Conservation (phyloP, 768 basidiomycete genomes). For the Tylopilus sp. region DNA sequence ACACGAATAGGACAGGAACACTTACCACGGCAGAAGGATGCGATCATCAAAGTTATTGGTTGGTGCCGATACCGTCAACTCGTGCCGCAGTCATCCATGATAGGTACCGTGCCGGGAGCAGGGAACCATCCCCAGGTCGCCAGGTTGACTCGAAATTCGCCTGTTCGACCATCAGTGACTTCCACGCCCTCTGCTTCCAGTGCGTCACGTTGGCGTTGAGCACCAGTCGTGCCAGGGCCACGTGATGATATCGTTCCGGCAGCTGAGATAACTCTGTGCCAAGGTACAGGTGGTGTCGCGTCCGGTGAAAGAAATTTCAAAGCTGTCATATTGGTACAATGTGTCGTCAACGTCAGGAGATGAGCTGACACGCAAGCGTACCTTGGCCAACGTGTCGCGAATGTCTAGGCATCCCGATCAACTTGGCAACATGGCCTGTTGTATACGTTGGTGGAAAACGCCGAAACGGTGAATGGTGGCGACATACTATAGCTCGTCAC, state of each 20-base stretch:
- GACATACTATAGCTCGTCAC: conserved; percentile 74
- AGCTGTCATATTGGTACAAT: conserved; percentile 42
- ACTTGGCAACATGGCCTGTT: conserved; percentile 73
- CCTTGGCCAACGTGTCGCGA: conserved; percentile 84
- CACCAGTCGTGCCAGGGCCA: conserved; percentile 79
- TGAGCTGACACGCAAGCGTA: conserved; percentile 22
- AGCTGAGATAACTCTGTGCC: conserved; percentile 74
- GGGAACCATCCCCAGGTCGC: conserved; percentile 69
- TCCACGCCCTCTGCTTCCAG: conserved; percentile 82
- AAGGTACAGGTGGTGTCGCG: conserved; percentile 66
- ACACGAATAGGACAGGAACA: too few relatives aligned
- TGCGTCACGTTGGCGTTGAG: conserved; percentile 68
- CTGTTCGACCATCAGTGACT: conserved; percentile 54
- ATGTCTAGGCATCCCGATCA: conserved; percentile 76
- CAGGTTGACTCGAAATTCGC: conserved; percentile 58
- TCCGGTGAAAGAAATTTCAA: conserved; percentile 68
- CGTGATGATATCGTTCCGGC: conserved; percentile 77
- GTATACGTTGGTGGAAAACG: not conserved
- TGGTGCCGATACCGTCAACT: not conserved
- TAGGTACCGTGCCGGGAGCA: conserved; percentile 22
- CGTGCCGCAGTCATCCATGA: conserved; percentile 4
- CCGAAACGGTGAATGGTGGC: not conserved
- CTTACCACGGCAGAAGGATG: too few relatives aligned
- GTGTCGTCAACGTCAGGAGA: not conserved
- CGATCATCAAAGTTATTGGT: not conserved